Conservation (phyloP, 2,329 filamentous ascomycete genomes). For the Gnomoniopsis smithogilvyi region DNA sequence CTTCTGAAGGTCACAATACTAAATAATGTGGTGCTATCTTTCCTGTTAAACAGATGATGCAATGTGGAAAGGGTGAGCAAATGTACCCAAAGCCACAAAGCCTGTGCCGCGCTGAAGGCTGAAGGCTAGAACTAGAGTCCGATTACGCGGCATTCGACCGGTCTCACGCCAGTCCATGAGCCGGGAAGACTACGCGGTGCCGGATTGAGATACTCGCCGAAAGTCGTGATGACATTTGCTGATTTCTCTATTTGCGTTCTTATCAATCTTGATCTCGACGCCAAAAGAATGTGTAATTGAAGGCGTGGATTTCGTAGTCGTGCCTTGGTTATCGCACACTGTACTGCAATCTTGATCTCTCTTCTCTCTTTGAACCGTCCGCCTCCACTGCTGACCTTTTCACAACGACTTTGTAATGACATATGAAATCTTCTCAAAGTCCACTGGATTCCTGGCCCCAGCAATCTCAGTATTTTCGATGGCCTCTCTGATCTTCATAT, state of each 20-base stretch:
- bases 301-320: no score
- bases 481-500: conserved; percentile 6
- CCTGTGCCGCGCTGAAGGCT: background rate
- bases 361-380: no score
- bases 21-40: background rate
- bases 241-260: no score
- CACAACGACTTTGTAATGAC: conserved; percentile 4
- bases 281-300: no score
- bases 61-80: background rate
- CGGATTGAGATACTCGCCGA: no score
- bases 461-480: background rate
- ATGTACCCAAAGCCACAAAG: background rate
- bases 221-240: no score
- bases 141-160: background rate
- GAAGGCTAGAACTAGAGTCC: background rate
- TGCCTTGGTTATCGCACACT: no score
- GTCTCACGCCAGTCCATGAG: background rate
- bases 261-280: no score
- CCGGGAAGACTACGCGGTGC: no score
- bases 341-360: no score
- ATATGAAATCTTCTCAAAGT: background rate
- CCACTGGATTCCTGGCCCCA: conserved; percentile 2
- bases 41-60: background rate
- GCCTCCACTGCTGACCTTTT: background rate
- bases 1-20: background rate